These are phyloP conservation scores for Rhizophagus prolifer DNA, from an alignment of 192 early-diverging fungal species.

Conservation along the genomic window DNA sequence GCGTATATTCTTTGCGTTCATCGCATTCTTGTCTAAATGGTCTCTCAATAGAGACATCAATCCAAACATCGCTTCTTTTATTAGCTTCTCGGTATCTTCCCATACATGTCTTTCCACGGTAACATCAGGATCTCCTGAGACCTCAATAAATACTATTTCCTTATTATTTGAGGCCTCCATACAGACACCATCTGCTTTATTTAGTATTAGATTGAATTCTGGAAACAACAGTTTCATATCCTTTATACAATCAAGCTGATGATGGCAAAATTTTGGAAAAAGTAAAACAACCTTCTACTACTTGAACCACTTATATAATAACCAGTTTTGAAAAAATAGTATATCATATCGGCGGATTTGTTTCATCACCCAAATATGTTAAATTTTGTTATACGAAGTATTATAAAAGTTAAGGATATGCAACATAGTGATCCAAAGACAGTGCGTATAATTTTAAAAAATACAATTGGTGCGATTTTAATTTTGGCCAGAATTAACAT, in stretches of 20 bases:
- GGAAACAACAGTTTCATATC: slow-evolving; percentile 17
- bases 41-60: slow-evolving; percentile 13
- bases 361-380: too few relatives aligned
- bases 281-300: too few relatives aligned
- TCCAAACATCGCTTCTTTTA: slow-evolving; percentile 28
- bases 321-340: too few relatives aligned
- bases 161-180: slow-evolving; percentile 12
- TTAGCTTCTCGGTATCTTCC: slow-evolving; percentile 6
- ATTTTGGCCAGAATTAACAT: too few relatives aligned
- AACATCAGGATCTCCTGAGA: neutral
- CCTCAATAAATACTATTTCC: slow-evolving; percentile 8
- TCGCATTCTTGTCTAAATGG: slow-evolving; percentile 24
- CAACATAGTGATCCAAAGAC: too few relatives aligned
- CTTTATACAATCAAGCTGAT: slow-evolving; percentile 7
- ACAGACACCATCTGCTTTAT: slow-evolving; percentile 16
- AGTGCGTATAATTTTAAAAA: too few relatives aligned
- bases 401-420: too few relatives aligned
- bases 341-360: too few relatives aligned
- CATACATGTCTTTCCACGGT: neutral
- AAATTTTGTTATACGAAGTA: too few relatives aligned
- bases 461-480: too few relatives aligned
- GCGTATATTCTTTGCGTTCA: neutral
- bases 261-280: too few relatives aligned
- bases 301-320: too few relatives aligned
- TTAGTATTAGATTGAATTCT: slow-evolving; percentile 1